Conservation (phyloP, 257 asterid species). For the Craterostigma plantagineum region DNA sequence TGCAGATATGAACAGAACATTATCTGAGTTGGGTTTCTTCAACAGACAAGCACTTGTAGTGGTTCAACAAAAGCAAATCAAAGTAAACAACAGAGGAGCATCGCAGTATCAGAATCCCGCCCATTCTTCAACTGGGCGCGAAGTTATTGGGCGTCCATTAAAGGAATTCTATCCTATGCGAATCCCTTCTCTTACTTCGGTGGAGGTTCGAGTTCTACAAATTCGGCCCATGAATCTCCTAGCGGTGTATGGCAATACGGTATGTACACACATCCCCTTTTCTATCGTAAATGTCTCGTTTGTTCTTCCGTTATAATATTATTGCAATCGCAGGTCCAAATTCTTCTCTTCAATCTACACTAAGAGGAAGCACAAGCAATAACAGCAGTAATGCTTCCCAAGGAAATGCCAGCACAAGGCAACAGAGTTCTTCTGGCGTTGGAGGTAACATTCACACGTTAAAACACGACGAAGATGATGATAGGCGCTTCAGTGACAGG, state of each 20-base stretch:
- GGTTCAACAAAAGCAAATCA: constrained; percentile 21
- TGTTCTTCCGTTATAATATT: constrained; percentile 2
- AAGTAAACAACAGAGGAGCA: constrained; percentile 20
- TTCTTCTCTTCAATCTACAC: constrained; percentile 25
- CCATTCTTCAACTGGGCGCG: constrained; percentile 30
- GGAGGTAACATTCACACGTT: constrained; percentile 85
- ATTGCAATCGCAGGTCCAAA: constrained; percentile 32
- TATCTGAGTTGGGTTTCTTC: constrained; percentile 54
- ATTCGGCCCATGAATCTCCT: constrained; percentile 30
- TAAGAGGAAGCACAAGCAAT: constrained; percentile 15
- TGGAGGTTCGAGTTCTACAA: constrained; percentile 24
- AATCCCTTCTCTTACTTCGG: constrained; percentile 64
- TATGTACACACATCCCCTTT: constrained; percentile 11
- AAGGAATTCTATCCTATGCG: constrained; percentile 46
- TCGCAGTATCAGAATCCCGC: constrained; percentile 14
- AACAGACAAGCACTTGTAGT: constrained; percentile 74
- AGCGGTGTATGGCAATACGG: constrained; percentile 39
- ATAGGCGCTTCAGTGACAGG: constrained; percentile 28
- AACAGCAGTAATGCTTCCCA: background rate
- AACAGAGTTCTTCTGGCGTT: constrained; percentile 22
- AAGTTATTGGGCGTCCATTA: constrained; percentile 55
- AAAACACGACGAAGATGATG: constrained; percentile 50
- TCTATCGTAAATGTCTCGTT: background rate
- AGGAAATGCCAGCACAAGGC: constrained; percentile 16
- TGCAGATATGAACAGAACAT: constrained; percentile 46